A percentile compares a stretch with the other conserved stretches of the same genome.
These are phyloP conservation scores for Salpingoeca rosetta DNA, from an alignment of 78 protist species.

Conservation along the genomic window DNA sequence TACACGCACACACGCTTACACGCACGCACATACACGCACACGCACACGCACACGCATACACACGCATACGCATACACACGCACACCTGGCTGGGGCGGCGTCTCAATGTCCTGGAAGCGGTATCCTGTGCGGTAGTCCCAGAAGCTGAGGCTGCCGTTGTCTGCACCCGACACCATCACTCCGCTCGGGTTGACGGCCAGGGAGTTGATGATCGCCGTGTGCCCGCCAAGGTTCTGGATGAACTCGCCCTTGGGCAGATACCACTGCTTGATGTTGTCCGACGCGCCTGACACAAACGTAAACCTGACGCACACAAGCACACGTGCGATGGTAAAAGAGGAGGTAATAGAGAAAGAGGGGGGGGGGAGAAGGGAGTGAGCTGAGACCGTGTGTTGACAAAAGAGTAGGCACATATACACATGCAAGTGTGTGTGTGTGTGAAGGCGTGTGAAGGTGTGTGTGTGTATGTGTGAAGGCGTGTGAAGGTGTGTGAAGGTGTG, in stretches of 20 bases:
- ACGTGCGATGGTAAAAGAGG: background rate
- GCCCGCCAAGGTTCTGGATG: conserved; percentile 77
- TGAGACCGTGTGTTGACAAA: no score
- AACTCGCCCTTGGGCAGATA: conserved; percentile 84
- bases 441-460: no score
- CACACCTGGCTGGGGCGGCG: conserved; percentile 65
- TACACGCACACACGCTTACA: no score
- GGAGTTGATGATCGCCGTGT: conserved; percentile 70
- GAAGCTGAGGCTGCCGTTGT: conserved; percentile 78
- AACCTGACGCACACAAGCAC: conserved; percentile 6
- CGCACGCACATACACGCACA: no score
- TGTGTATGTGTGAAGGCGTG: no score
- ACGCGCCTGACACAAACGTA: conserved; percentile 75
- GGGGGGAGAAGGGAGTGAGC: no score
- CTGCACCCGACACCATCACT: conserved; percentile 74
- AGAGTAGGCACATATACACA: no score
- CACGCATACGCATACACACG: no score
- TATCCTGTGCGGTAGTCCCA: conserved; percentile 93
- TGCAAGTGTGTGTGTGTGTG: no score
- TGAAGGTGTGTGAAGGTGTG: no score
- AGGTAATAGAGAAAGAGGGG: no score
- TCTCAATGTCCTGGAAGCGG: conserved; percentile 66
- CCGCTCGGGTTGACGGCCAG: conserved; percentile 73
- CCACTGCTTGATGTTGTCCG: conserved; percentile 96
- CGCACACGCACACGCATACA: no score